Percentiles rank a stretch among this genome's conserved stretches.
Conservation (phyloP, 352 stramenopile species). For the Phytophthora litchii region DNA sequence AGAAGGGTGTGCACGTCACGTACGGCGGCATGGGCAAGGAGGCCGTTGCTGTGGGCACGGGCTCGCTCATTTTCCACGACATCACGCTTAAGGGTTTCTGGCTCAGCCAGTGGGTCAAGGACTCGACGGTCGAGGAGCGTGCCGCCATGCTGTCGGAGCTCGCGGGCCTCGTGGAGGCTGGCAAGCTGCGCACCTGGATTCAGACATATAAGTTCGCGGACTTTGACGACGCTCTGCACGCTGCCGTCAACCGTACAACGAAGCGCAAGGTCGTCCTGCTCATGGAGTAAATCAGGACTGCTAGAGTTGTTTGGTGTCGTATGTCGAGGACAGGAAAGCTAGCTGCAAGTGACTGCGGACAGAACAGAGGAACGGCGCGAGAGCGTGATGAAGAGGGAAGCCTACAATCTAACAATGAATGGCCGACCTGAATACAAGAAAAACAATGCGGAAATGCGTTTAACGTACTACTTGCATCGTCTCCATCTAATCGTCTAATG, state of each 20-base stretch:
- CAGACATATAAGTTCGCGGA: slow-evolving; percentile 87
- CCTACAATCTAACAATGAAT: slow-evolving; percentile 36
- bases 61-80: slow-evolving; percentile 86
- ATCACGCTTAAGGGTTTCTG: slow-evolving; percentile 90
- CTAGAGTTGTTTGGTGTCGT: slow-evolving; percentile 22
- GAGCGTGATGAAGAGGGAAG: slow-evolving; percentile 16
- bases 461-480: slow-evolving; percentile 13
- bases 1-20: slow-evolving; percentile 81
- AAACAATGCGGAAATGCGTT: slow-evolving; percentile 27
- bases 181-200: slow-evolving; percentile 86
- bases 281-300: slow-evolving; percentile 61
- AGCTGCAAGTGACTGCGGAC: slow-evolving; percentile 25
- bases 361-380: slow-evolving; percentile 10
- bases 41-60: slow-evolving; percentile 65
- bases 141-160: slow-evolving; percentile 73
- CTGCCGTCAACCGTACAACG: slow-evolving; percentile 76
- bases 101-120: slow-evolving; percentile 84
- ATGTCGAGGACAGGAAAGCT: slow-evolving; percentile 24
- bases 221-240: slow-evolving; percentile 79
- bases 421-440: slow-evolving; percentile 35
- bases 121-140: slow-evolving; percentile 66
- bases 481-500: slow-evolving; percentile 41
- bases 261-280: slow-evolving; percentile 87
- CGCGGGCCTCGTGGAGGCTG: slow-evolving; percentile 62
- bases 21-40: slow-evolving; percentile 86